phyloP scores from a whole-genome alignment of 805 yeast genomes.

The Blastobotrys americana region DNA sequence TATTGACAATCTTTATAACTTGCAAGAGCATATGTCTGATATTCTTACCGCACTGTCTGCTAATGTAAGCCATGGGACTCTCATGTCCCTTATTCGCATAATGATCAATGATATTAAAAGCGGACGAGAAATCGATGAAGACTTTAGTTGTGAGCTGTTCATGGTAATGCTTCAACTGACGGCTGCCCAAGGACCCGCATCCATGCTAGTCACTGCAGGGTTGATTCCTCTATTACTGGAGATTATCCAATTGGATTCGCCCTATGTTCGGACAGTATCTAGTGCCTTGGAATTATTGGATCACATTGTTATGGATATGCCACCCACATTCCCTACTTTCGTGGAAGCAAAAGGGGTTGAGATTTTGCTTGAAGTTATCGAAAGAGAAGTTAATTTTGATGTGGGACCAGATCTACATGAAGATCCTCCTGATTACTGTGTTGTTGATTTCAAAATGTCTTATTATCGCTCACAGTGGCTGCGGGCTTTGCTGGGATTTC shows the following conservation, averaged over 20 bases:
- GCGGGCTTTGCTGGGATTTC: conserved; percentile 56
- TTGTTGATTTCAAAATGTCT: conserved; percentile 33
- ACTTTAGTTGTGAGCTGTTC: conserved; percentile 44
- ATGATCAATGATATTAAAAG: conserved; percentile 46
- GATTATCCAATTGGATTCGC: conserved; percentile 47
- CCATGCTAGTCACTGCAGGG: conserved; percentile 66
- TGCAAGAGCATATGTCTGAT: conserved; percentile 67
- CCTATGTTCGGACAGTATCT: conserved; percentile 49
- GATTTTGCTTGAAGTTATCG: conserved; percentile 50
- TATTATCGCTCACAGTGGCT: conserved; percentile 35
- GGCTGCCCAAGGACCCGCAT: conserved; percentile 32
- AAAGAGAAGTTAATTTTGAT: conserved; percentile 59
- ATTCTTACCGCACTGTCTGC: conserved; percentile 73
- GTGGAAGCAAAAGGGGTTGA: conserved; percentile 60
- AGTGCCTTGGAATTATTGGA: conserved; percentile 58
- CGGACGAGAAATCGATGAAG: conserved; percentile 41
- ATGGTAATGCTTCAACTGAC: conserved; percentile 52
- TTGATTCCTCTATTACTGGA: conserved; percentile 57
- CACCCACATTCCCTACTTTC: conserved; percentile 48
- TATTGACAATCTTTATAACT: conserved; percentile 59
- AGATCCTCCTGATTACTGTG: conserved; percentile 42
- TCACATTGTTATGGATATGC: conserved; percentile 32
- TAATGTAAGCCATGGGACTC: conserved; percentile 75
- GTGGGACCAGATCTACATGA: conserved; percentile 25
- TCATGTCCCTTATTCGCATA: conserved; percentile 63